phyloP scores from a whole-genome alignment of 192 early-diverging fungal species.

The Coemansia sp. region DNA sequence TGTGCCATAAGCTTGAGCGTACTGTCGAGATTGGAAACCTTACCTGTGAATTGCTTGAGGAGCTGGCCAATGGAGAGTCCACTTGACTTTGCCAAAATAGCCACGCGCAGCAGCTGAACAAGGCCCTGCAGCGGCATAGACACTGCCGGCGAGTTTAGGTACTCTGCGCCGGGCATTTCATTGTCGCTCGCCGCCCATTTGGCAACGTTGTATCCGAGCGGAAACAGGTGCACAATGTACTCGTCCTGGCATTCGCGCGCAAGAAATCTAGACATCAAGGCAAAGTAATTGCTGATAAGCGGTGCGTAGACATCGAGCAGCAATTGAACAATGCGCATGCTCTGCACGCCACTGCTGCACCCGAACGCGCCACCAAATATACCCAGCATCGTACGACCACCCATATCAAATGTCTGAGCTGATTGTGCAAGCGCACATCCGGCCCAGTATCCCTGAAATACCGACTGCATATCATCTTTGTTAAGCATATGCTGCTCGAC shows the following conservation, averaged over 20 bases:
- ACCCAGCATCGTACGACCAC: slow-evolving; percentile 50
- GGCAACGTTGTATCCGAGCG: slow-evolving; percentile 69
- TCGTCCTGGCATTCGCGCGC: slow-evolving; percentile 55
- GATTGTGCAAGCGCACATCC: background rate
- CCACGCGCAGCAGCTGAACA: slow-evolving; percentile 82
- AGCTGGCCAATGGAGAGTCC: slow-evolving; percentile 56
- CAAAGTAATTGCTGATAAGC: slow-evolving; percentile 66
- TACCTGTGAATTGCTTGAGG: slow-evolving; percentile 40
- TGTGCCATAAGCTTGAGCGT: background rate
- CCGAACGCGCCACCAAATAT: slow-evolving; percentile 91
- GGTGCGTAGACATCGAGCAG: slow-evolving; percentile 67
- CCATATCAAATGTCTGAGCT: background rate
- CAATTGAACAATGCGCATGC: slow-evolving; percentile 74
- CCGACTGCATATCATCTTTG: background rate
- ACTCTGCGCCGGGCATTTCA: slow-evolving; percentile 63
- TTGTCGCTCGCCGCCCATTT: slow-evolving; percentile 68
- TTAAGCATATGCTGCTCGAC: slow-evolving; percentile 7
- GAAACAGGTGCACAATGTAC: slow-evolving; percentile 60
- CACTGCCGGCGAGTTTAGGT: slow-evolving; percentile 72
- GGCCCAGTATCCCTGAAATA: background rate
- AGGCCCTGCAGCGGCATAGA: slow-evolving; percentile 81
- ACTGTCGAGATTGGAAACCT: background rate
- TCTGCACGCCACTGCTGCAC: slow-evolving; percentile 60
- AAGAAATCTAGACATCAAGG: slow-evolving; percentile 68
- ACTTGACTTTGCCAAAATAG: slow-evolving; percentile 66